Conservation (phyloP, 2,329 filamentous ascomycete genomes). For the Beauveria brongniartii region DNA sequence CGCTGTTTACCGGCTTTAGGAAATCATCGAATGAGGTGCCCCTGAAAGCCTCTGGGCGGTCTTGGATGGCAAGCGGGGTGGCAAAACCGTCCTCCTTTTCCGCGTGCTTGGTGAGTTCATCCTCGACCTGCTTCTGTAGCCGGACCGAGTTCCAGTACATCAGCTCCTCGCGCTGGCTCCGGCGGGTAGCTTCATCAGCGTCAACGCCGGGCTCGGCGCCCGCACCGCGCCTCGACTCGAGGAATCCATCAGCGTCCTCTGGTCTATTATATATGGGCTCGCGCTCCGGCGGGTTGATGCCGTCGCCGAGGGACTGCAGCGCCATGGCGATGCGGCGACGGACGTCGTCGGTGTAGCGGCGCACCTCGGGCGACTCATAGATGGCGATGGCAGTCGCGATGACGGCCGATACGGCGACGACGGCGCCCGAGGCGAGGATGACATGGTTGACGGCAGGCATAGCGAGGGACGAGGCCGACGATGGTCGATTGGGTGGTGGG, state of each 20-base stretch:
- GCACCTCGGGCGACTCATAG: slow-evolving; percentile 57
- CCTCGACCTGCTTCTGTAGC: slow-evolving; percentile 37
- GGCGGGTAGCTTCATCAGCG: slow-evolving; percentile 53
- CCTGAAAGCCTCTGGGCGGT: slow-evolving; percentile 14
- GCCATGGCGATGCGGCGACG: slow-evolving; percentile 54
- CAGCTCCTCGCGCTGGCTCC: slow-evolving; percentile 55
- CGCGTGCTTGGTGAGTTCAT: slow-evolving; percentile 15
- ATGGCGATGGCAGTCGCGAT: slow-evolving; percentile 51
- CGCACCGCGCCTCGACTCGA: slow-evolving; percentile 39
- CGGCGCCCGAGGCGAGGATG: slow-evolving; percentile 46
- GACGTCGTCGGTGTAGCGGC: slow-evolving; percentile 52
- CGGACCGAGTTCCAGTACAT: slow-evolving; percentile 57
- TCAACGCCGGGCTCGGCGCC: slow-evolving; percentile 43
- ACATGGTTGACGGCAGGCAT: slow-evolving; percentile 52
- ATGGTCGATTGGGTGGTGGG: neutral
- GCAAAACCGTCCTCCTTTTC: slow-evolving; percentile 8
- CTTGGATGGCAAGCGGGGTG: slow-evolving; percentile 14
- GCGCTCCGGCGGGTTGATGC: slow-evolving; percentile 39
- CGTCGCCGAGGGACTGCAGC: slow-evolving; percentile 50
- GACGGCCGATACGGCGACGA: slow-evolving; percentile 49
- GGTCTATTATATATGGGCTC: slow-evolving; percentile 56
- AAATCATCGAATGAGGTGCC: slow-evolving; percentile 52
- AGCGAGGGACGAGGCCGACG: slow-evolving; percentile 9
- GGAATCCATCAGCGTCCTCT: slow-evolving; percentile 57
- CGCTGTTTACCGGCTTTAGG: slow-evolving; percentile 40